Conservation (phyloP, 371 early-diverging fungal genomes). For the Mortierella sp. region DNA sequence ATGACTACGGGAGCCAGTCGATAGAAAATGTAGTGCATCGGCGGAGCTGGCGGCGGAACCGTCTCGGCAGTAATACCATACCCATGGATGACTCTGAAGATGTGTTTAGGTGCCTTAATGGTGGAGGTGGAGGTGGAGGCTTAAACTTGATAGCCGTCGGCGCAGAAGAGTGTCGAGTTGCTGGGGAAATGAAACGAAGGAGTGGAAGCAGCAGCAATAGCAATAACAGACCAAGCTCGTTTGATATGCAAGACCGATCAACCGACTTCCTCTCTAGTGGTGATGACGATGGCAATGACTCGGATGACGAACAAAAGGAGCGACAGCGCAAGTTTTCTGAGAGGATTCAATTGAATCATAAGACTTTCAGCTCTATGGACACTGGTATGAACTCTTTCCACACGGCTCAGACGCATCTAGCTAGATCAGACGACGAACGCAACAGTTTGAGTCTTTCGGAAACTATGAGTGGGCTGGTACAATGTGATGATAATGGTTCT, state of each 20-base stretch:
- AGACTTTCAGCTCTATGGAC: background rate
- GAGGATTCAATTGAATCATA: background rate
- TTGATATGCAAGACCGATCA: background rate
- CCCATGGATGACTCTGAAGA: background rate
- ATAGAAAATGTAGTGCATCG: background rate
- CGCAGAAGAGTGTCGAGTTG: background rate
- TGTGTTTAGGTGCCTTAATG: background rate
- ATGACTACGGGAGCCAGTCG: background rate
- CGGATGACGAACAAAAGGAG: background rate
- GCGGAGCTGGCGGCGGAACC: background rate
- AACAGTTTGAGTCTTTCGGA: background rate
- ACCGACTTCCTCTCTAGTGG: background rate
- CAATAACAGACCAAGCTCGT: background rate
- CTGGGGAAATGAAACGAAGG: constrained; percentile 4
- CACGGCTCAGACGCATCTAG: constrained; percentile 7
- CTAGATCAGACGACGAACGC: background rate
- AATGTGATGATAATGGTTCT: background rate
- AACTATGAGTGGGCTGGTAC: background rate
- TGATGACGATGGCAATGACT: background rate
- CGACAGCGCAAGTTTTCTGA: background rate
- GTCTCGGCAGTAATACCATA: background rate
- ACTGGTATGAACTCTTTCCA: constrained; percentile 6
- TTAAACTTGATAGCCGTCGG: background rate
- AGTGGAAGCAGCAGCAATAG: background rate
- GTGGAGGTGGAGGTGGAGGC: background rate